Evolutionary conservation across 495 filamentous ascomycete genomes (phyloP).

Genomic region (Glarea lozoyensis): DNA sequence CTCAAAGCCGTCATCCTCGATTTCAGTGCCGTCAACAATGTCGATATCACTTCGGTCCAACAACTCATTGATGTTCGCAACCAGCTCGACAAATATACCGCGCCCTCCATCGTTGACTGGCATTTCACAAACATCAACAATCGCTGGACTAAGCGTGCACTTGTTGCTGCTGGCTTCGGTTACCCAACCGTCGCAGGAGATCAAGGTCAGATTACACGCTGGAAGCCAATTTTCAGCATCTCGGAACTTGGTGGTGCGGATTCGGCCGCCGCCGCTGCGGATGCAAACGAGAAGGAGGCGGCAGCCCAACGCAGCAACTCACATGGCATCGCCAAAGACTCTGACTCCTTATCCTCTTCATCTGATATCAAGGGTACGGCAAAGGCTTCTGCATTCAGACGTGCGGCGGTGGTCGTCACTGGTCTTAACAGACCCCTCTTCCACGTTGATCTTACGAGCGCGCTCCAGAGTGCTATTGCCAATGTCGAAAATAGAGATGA

Average conservation of each 20-base stretch:
- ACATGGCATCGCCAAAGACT: conserved; percentile 23
- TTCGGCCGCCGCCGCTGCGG: conserved; percentile 51
- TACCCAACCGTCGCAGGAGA: conserved; percentile 55
- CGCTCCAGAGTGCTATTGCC: conserved; percentile 78
- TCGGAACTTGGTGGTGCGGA: conserved; percentile 72
- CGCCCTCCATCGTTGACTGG: conserved; percentile 86
- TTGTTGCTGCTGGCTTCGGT: conserved; percentile 88
- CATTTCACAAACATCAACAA: conserved; percentile 93
- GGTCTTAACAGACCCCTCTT: conserved; percentile 86
- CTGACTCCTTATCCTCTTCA: conserved; percentile 18
- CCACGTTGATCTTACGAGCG: conserved; percentile 89
- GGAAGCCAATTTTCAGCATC: conserved; percentile 95
- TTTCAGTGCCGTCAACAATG: conserved; percentile 92
- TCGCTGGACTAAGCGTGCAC: conserved; percentile 93
- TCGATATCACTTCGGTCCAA: conserved; percentile 90
- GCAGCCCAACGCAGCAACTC: conserved; percentile 18
- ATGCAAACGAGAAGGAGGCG: conserved; percentile 52
- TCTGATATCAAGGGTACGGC: conserved; percentile 13
- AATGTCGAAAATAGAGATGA: conserved; percentile 51
- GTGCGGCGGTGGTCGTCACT: conserved; percentile 62
- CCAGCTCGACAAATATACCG: conserved; percentile 82
- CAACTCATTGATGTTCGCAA: conserved; percentile 96
- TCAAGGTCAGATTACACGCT: conserved; percentile 49
- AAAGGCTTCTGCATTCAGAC: not conserved
- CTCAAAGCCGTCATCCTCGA: conserved; percentile 92